Conservation (phyloP, 2,329 filamentous ascomycete genomes). For the Aspergillus fijiensis region DNA sequence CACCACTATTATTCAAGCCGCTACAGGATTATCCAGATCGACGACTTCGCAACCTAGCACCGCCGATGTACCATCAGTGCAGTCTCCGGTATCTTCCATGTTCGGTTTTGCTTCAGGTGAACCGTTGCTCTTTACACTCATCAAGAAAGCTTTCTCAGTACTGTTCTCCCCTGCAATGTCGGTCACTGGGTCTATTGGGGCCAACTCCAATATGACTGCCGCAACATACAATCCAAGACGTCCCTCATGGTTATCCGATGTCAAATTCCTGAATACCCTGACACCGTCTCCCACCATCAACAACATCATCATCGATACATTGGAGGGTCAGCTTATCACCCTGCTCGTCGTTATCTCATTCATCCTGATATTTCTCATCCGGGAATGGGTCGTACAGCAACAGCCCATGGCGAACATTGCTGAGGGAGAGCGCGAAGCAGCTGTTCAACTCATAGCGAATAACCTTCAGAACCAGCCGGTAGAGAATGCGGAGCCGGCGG, state of each 20-base stretch:
- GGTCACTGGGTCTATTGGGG: constrained; percentile 25
- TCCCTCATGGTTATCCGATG: constrained; percentile 58
- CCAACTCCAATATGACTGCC: constrained; percentile 27
- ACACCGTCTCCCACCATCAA: constrained; percentile 74
- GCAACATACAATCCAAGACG: constrained; percentile 36
- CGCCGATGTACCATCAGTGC: constrained; percentile 29
- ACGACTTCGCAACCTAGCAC: constrained; percentile 28
- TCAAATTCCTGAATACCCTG: constrained; percentile 53
- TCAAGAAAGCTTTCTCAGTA: constrained; percentile 44
- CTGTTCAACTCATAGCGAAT: constrained; percentile 46
- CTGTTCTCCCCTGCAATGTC: constrained; percentile 35
- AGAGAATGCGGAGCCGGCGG: constrained; percentile 18
- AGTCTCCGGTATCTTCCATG: constrained; percentile 42
- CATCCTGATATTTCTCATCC: constrained; percentile 92
- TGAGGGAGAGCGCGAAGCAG: constrained; percentile 53
- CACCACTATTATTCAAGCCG: constrained; percentile 20
- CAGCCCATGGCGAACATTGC: constrained; percentile 88
- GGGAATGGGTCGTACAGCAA: constrained; percentile 98
- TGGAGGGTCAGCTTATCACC: constrained; percentile 94
- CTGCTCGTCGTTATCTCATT: constrained; percentile 88
- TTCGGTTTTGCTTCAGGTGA: constrained; percentile 45
- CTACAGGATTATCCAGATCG: constrained; percentile 23
- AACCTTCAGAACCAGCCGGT: constrained; percentile 30
- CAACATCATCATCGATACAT: constrained; percentile 72
- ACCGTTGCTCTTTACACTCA: constrained; percentile 47